Evolutionary conservation across 2,329 filamentous ascomycete species (phyloP), one percentile per base, ranked within the genome.

Genomic region (Fusarium drepaniforme): DNA sequence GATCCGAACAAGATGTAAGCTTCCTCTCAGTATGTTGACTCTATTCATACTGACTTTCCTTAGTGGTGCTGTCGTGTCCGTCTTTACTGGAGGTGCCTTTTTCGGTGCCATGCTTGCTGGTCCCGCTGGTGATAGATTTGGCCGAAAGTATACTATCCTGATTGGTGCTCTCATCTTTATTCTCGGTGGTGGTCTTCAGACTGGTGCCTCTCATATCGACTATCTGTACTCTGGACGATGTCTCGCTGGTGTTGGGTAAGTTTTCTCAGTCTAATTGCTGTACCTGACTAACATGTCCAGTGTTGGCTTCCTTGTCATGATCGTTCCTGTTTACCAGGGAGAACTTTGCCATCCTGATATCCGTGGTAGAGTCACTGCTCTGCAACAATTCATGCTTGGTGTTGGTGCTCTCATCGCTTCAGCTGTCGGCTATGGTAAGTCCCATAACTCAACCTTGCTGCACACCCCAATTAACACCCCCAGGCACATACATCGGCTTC

Each of bases 341-440:
- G 94, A 97, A 79, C 88, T 96, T 28, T 91, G 92, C 5, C 94
- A 96, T 80, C 94, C 94, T 2, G 89, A 88, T 68, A 96, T 96
- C 78, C 90, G 94, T 81, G 94, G 94, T 15, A 87, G 91, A 72
- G 89, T 97, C 37, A 95, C 93, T 0, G 89, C 91, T 35, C 85
- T 96, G 5, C 94, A 96, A 81, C 94, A 96, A 78, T 95, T 96
- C 80, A 96, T 96, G 93, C 82, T 96, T 62, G 94, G 93, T 1
- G 89, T 96, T 33, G 94, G 94, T 67, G 86, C 93, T 18, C 88
- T 97, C 2, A 84, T 91, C 18, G 94, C 94, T 0, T 88, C 91
- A 0, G 95, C 93, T 93, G 90, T 93, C 58, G 91, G 90, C 0
- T 96, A 92, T 71, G 94, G 91, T 53, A 85, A 84, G 16, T n/a